Evolutionary conservation across 371 early-diverging fungal genomes (phyloP).

Genomic region (Actinomortierella ambigua): DNA sequence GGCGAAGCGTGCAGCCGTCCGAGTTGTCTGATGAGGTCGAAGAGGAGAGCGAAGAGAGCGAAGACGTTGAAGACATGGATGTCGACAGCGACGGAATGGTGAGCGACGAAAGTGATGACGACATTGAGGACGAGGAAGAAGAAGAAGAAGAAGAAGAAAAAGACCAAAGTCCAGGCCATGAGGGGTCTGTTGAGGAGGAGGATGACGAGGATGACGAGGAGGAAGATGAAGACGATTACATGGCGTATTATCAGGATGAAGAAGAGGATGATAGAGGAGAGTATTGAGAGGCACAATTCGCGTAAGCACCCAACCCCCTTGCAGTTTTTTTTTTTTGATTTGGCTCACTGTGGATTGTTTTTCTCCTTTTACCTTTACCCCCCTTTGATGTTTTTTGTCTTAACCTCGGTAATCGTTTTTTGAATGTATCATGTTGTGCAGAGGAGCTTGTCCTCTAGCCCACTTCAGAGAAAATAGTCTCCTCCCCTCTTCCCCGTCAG

Average conservation of each 20-base stretch:
- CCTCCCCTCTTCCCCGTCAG: too few relatives aligned
- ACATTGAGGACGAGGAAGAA: constrained; percentile 12
- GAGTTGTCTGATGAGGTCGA: constrained; percentile 1
- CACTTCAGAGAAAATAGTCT: too few relatives aligned
- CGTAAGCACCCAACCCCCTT: too few relatives aligned
- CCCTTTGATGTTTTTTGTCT: too few relatives aligned
- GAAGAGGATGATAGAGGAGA: too few relatives aligned
- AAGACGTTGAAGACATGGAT: constrained; percentile 15
- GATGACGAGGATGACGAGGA: constrained; percentile 15
- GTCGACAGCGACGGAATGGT: constrained; percentile 7
- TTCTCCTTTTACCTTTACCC: too few relatives aligned
- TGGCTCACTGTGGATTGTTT: too few relatives aligned
- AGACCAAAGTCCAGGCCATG: background rate
- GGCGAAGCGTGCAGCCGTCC: background rate
- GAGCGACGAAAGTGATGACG: constrained; percentile 11
- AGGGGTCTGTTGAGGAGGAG: constrained; percentile 13
- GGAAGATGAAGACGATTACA: constrained; percentile 23
- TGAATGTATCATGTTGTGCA: too few relatives aligned
- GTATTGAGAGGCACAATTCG: too few relatives aligned
- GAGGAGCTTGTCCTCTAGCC: too few relatives aligned
- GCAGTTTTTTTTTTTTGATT: too few relatives aligned
- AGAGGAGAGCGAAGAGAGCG: constrained; percentile 16
- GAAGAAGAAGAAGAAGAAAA: constrained; percentile 20
- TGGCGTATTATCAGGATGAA: constrained; percentile 24
- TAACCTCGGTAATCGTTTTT: too few relatives aligned